Evolutionary conservation across 306 rosid genomes (phyloP).

Genomic region (Cucurbita pepo): DNA sequence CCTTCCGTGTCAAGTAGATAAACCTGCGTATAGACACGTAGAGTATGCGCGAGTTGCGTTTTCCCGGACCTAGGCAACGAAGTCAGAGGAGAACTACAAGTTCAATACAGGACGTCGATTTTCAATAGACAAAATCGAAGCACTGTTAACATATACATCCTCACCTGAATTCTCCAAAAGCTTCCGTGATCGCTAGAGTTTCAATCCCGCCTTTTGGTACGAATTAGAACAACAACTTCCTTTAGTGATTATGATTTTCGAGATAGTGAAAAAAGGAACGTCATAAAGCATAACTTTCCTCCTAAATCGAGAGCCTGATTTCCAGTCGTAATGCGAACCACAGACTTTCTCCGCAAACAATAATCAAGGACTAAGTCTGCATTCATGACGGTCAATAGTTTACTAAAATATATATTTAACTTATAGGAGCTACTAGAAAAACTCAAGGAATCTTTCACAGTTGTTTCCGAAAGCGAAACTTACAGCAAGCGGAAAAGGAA

Average conservation of each 20-base stretch:
- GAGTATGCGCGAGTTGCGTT: conserved; percentile 96
- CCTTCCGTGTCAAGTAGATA: conserved; percentile 71
- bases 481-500: background rate
- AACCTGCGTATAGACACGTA: conserved; percentile 94
- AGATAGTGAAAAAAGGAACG: background rate
- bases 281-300: conserved; percentile 28
- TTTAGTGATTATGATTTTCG: background rate
- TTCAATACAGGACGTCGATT: background rate
- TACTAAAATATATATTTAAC: background rate
- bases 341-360: conserved; percentile 55
- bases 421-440: background rate
- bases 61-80: conserved; percentile 59
- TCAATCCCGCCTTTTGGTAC: conserved; percentile 64
- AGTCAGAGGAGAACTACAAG: background rate
- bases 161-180: conserved; percentile 94
- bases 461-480: background rate
- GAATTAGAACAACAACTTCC: background rate
- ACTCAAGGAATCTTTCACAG: background rate
- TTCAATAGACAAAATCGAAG: background rate
- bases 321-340: conserved; percentile 77
- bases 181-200: conserved; percentile 80
- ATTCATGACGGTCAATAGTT: background rate
- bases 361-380: conserved; percentile 7
- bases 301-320: conserved; percentile 96
- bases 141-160: background rate